These are phyloP conservation scores for Acorus gramineus DNA, from an alignment of 106 monocot species.

Conservation along the genomic window DNA sequence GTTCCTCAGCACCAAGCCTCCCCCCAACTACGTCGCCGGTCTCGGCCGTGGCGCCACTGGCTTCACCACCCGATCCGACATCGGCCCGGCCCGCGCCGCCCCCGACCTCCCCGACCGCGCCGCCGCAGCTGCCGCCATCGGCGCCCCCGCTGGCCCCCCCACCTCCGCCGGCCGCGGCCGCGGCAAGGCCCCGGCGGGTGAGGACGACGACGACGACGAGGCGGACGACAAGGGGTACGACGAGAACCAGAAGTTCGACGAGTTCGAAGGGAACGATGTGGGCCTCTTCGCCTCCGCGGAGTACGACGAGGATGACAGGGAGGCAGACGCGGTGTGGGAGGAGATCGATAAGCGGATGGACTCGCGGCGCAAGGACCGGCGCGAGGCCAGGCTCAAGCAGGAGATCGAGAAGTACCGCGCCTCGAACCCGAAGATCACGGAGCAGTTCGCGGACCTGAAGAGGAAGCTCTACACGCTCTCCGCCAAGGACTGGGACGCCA, in stretches of 20 bases:
- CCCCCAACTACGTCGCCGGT: conserved; percentile 90
- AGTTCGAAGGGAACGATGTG: conserved; percentile 95
- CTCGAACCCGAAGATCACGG: conserved; percentile 92
- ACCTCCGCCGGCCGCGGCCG: conserved; percentile 36
- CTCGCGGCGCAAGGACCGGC: conserved; percentile 69
- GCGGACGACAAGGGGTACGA: conserved; percentile 94
- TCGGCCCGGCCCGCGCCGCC: conserved; percentile 88
- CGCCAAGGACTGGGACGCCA: conserved; percentile 82
- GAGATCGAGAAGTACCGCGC: conserved; percentile 98
- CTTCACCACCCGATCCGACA: conserved; percentile 95
- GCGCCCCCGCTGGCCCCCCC: conserved; percentile 8
- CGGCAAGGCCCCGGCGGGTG: conserved; percentile 30
- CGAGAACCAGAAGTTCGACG: conserved; percentile 98
- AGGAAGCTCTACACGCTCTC: conserved; percentile 72
- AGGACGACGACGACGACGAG: conserved; percentile 57
- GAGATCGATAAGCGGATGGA: conserved; percentile 87
- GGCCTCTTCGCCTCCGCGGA: conserved; percentile 93
- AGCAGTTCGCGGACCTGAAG: conserved; percentile 96
- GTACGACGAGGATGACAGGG: conserved; percentile 97
- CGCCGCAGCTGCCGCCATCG: conserved; percentile 18
- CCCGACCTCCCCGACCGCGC: conserved; percentile 86
- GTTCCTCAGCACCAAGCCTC: conserved; percentile 89
- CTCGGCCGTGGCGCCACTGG: conserved; percentile 97
- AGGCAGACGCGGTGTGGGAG: conserved; percentile 98
- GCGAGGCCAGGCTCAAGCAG: conserved; percentile 85